A percentile compares a stretch with the other conserved stretches of the same genome.
Evolutionary conservation across 495 filamentous ascomycete genomes (phyloP).

Genomic region (Daldinia childiae): DNA sequence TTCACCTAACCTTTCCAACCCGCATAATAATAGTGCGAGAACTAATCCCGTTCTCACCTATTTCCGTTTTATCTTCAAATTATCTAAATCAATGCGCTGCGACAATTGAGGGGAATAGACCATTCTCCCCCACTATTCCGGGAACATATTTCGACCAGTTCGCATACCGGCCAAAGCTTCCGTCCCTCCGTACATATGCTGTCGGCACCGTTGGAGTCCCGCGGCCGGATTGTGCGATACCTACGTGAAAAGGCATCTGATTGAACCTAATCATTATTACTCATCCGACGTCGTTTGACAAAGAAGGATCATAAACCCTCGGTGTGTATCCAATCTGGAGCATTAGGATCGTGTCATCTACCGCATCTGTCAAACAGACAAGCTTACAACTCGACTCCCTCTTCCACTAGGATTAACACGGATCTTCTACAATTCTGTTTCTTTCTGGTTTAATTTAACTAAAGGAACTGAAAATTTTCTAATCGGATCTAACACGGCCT

Average conservation of each 20-base stretch:
- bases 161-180: constrained; percentile 7
- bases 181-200: constrained; percentile 21
- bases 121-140: neutral
- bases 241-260: constrained; percentile 24
- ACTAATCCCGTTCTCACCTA: neutral
- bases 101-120: constrained; percentile 6
- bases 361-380: constrained; percentile 9
- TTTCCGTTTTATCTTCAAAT: neutral
- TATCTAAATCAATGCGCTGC: constrained; percentile 3
- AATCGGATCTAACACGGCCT: neutral
- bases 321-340: constrained; percentile 13
- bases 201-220: constrained; percentile 37
- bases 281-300: constrained; percentile 16
- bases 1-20: neutral
- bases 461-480: neutral
- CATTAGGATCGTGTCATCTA: constrained; percentile 27
- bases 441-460: neutral
- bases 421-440: neutral
- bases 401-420: constrained; percentile 9
- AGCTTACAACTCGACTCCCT: neutral
- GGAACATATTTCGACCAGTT: neutral
- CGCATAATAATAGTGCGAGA: neutral
- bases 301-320: constrained; percentile 22
- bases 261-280: constrained; percentile 13
- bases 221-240: constrained; percentile 18